Evolutionary conservation across 306 rosid genomes (phyloP).

Genomic region (Dryas octopetala): DNA sequence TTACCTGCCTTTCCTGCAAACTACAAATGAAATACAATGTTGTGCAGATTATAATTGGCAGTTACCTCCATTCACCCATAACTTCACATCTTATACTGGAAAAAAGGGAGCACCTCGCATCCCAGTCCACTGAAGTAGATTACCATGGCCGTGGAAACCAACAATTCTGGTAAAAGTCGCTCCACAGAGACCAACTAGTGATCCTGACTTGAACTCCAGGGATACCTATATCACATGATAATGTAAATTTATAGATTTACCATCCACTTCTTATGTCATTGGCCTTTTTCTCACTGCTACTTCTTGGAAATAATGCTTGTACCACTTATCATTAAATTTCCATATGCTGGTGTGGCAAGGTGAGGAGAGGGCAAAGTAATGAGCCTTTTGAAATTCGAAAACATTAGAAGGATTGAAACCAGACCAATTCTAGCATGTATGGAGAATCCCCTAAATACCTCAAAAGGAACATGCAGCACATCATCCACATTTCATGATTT

Average conservation of each 20-base stretch:
- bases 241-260: not conserved
- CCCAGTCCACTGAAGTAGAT: constrained; percentile 29
- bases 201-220: constrained; percentile 25
- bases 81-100: constrained; percentile 21
- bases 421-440: not conserved
- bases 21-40: constrained; percentile 32
- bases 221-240: constrained; percentile 23
- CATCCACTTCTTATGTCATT: not conserved
- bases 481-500: constrained; percentile 20
- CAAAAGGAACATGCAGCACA: not conserved
- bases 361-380: not conserved
- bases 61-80: constrained; percentile 42
- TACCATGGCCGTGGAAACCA: constrained; percentile 26
- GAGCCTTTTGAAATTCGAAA: not conserved
- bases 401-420: not conserved
- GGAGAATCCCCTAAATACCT: constrained; percentile 37
- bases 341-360: not conserved
- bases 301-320: not conserved
- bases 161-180: constrained; percentile 24
- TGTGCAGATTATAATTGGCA: constrained; percentile 34
- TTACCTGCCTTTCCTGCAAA: constrained; percentile 36
- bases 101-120: constrained; percentile 15
- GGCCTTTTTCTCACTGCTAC: not conserved
- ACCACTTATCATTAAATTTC: not conserved
- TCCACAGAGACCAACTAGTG: constrained; percentile 23